phyloP scores from a whole-genome alignment of 225 moss, liverwort and hornwort species.

The Thuidium tamariscinum region DNA sequence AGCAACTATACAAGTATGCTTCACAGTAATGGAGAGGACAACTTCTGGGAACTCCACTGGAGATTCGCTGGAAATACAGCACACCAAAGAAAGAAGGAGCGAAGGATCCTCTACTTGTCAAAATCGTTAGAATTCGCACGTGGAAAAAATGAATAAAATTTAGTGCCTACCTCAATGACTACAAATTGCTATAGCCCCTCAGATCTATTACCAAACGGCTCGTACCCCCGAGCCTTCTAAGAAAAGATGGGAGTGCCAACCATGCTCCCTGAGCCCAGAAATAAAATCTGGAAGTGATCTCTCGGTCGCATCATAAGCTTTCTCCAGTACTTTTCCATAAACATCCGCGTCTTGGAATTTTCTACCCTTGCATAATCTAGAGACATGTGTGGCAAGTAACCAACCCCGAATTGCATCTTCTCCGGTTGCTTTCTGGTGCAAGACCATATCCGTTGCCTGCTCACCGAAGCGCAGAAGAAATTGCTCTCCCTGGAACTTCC shows the following conservation, averaged over 20 bases:
- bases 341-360: conserved; percentile 29
- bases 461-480: conserved; percentile 78
- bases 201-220: conserved; percentile 52
- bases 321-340: conserved; percentile 56
- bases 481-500: conserved; percentile 49
- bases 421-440: conserved; percentile 93
- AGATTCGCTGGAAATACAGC: not conserved
- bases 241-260: conserved; percentile 91
- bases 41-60: not conserved
- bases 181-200: not conserved
- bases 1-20: not conserved
- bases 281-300: conserved; percentile 58
- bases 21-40: not conserved
- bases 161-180: not conserved
- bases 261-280: conserved; percentile 67
- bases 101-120: not conserved
- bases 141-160: not conserved
- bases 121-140: conserved; percentile 8
- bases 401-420: conserved; percentile 89
- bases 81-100: not conserved
- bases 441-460: conserved; percentile 74
- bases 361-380: conserved; percentile 36
- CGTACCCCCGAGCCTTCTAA: conserved; percentile 75
- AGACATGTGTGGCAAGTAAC: conserved; percentile 78
- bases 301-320: conserved; percentile 75